A percentile compares a stretch with the other conserved stretches of the same genome.
Conservation (phyloP, 2,329 filamentous ascomycete species). For the Fusarium torulosum region DNA sequence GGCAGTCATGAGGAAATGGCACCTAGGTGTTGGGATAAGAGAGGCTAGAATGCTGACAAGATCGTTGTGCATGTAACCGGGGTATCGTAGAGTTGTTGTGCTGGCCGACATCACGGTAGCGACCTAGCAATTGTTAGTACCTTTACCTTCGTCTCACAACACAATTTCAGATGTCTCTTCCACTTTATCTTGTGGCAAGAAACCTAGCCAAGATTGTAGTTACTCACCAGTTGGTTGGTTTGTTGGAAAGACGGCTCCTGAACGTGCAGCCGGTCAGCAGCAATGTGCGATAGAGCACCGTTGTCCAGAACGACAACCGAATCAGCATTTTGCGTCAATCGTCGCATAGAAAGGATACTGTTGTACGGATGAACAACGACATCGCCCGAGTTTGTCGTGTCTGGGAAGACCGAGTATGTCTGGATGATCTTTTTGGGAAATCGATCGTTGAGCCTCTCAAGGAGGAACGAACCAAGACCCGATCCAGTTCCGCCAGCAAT, state of each 20-base stretch:
- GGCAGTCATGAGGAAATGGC: conserved; percentile 98
- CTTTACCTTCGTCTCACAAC: neutral
- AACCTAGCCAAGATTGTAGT: no score
- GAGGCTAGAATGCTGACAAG: conserved; percentile 96
- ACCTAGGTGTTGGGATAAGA: conserved; percentile 94
- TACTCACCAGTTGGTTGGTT: conserved; percentile 89
- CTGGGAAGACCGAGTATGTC: conserved; percentile 98
- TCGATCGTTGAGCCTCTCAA: conserved; percentile 95
- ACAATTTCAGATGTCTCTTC: neutral
- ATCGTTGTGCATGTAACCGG: conserved; percentile 99
- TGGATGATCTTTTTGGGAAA: conserved; percentile 99
- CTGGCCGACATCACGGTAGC: conserved; percentile 99
- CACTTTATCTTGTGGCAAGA: neutral
- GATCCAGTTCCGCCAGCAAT: conserved; percentile 98
- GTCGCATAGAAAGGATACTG: conserved; percentile 89
- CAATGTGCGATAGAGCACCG: conserved; percentile 91
- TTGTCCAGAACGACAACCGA: conserved; percentile 98
- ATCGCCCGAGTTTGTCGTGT: conserved; percentile 86
- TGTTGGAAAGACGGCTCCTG: conserved; percentile 97
- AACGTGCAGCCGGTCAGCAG: conserved; percentile 92
- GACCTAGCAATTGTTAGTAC: conserved; percentile 62
- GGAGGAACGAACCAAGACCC: conserved; percentile 92
- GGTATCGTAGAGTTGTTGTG: conserved; percentile 95
- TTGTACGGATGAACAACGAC: conserved; percentile 99
- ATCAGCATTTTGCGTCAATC: conserved; percentile 95